Evolutionary conservation across 495 filamentous ascomycete genomes (phyloP).

Genomic region (Neurospora sp.): DNA sequence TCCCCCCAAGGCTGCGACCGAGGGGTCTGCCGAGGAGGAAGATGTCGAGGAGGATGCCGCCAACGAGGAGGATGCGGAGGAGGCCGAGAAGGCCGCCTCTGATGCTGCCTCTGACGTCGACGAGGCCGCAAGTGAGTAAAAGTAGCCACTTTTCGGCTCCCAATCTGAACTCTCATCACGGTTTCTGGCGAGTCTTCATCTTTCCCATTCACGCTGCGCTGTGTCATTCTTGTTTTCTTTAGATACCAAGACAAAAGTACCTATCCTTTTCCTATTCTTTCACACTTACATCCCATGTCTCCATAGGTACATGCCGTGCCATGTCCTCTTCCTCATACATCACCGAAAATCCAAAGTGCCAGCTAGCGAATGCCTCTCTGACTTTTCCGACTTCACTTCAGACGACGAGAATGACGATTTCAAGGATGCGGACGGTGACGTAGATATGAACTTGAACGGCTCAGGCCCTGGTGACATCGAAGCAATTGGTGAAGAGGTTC

Average conservation of each 20-base stretch:
- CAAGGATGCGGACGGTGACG: not conserved
- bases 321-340: not conserved
- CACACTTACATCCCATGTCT: not conserved
- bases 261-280: not conserved
- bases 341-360: not conserved
- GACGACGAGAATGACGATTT: not conserved
- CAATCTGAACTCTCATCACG: not conserved
- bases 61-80: slow-evolving; percentile 11
- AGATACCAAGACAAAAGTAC: not conserved
- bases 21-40: slow-evolving; percentile 12
- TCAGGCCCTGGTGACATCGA: not conserved
- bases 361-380: not conserved
- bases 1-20: slow-evolving; percentile 5
- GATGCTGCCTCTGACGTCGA: slow-evolving; percentile 6
- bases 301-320: not conserved
- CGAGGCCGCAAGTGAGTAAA: slow-evolving; percentile 12
- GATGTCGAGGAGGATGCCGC: slow-evolving; percentile 4
- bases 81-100: slow-evolving; percentile 3
- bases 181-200: not conserved
- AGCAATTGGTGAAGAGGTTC: not conserved
- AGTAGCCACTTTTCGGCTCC: not conserved
- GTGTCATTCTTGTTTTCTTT: not conserved
- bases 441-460: not conserved
- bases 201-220: not conserved
- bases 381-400: not conserved